Evolutionary conservation across 202 grass and related monocot genomes (phyloP), one percentile per base, ranked within the genome.

Genomic region (Zizania palustris): DNA sequence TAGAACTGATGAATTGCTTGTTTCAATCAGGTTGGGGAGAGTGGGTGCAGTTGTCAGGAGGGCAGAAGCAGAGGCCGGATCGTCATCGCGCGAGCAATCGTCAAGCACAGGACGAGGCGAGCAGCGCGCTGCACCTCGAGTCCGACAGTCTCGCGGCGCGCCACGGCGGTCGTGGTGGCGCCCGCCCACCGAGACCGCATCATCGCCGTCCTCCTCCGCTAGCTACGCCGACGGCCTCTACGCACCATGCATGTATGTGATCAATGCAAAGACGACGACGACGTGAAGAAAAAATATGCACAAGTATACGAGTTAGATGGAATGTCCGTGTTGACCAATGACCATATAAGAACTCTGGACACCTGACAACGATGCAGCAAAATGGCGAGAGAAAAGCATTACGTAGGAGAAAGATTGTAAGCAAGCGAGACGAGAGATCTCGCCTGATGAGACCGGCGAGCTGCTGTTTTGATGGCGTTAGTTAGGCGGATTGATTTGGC

Each of bases 61-160:
- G 91, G 0, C 91, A 93, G 54, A 93, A 90, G 54, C 91, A 85
- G 69, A 85, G 87, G n/a, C n/a, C n/a, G n/a, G 70, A 83, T 85
- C 3, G 91, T 87, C 0, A 93, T 93, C 5, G 91, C 84, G 0
- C 70, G 90, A 1, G 90, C 82, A 0, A 82, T 93, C 0, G 60
- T 90, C 0, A 93, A 93, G 70, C 82, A 57, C 41, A 83, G 15
- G 87, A 90, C 41, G 91, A 87, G 78, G 90, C 84, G 2, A 87
- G 81, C 70, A 93, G 90, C 37, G 87, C 87, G 14, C 48, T 90
- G 48, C 87, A 93, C 61, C 45, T 84, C 0, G 90, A 93, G 33
- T 90, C 87, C 0, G 90, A 75, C 71, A 14, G 84, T 58, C 5
- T 75, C 78, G 4, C 62, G 35, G 33, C 74, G 81, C 0, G 74